These are phyloP conservation scores for Chenopodium suecicum DNA, from an alignment of 148 eudicot species.

Conservation along the genomic window DNA sequence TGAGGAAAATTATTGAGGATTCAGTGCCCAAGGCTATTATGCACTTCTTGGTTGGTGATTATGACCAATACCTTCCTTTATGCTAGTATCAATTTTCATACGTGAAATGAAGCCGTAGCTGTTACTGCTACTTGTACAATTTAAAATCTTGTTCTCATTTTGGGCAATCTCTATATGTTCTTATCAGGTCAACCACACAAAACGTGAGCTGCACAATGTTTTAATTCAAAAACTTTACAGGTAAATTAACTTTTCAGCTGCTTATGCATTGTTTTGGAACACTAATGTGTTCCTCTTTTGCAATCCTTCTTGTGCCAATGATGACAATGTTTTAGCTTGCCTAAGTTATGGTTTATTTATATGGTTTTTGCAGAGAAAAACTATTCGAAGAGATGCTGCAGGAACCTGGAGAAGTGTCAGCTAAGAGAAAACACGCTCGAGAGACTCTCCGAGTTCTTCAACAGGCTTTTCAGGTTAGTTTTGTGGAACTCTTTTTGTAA, in stretches of 20 bases:
- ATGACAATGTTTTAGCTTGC: constrained; percentile 5
- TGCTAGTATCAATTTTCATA: background rate
- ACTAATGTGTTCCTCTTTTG: background rate
- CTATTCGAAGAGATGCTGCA: constrained; percentile 48
- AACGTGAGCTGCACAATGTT: constrained; percentile 52
- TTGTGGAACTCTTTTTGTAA: background rate
- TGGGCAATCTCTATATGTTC: background rate
- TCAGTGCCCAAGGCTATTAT: constrained; percentile 54
- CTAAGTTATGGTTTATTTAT: constrained; percentile 4
- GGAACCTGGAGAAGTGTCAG: constrained; percentile 50
- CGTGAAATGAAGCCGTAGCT: background rate
- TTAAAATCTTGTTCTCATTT: constrained; percentile 3
- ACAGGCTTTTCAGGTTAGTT: constrained; percentile 48
- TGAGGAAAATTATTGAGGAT: constrained; percentile 49
- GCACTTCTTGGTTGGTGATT: constrained; percentile 49
- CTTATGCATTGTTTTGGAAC: background rate
- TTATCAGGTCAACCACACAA: constrained; percentile 45
- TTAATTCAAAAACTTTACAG: constrained; percentile 50
- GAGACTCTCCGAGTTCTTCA: constrained; percentile 46
- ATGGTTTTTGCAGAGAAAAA: constrained; percentile 36
- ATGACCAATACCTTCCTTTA: background rate
- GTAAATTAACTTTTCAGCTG: constrained; percentile 16
- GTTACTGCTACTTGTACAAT: background rate
- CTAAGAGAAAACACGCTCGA: constrained; percentile 44
- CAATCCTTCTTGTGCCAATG: background rate